phyloP scores from a whole-genome alignment of 2,329 filamentous ascomycete species.

The Neonectria coccinea region DNA sequence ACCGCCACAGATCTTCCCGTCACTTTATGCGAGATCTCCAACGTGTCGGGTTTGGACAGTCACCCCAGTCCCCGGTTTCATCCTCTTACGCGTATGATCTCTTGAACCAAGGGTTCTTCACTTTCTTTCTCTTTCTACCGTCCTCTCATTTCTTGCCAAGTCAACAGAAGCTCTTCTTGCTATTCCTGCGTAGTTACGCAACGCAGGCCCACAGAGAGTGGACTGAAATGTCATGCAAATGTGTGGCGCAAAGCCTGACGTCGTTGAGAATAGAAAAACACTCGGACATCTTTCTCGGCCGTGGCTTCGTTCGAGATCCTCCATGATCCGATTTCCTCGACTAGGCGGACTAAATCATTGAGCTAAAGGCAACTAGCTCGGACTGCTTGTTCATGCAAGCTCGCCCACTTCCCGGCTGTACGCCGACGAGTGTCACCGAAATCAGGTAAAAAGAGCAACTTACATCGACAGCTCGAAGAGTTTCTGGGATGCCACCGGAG shows the following conservation, averaged over 20 bases:
- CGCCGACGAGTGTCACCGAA: not conserved
- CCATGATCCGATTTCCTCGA: conserved; percentile 8
- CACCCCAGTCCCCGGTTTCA: conserved; percentile 3
- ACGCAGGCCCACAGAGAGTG: not conserved
- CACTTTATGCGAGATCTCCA: conserved; percentile 38
- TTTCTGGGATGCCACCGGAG: not conserved
- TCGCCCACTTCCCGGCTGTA: conserved; percentile 14
- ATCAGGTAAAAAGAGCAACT: not conserved
- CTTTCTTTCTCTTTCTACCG: not conserved
- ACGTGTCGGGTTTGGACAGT: conserved; percentile 30
- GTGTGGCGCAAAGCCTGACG: conserved; percentile 3
- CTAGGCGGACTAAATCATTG: not conserved
- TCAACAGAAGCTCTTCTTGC: too few relatives aligned
- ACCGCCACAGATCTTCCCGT: conserved; percentile 41
- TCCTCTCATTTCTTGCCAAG: not conserved
- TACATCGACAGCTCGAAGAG: not conserved
- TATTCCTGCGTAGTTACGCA: too few relatives aligned
- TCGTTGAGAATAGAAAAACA: not conserved
- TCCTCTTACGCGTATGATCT: conserved; percentile 2
- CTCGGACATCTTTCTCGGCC: not conserved
- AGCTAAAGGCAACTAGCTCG: conserved; percentile 7
- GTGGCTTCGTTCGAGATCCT: conserved; percentile 14
- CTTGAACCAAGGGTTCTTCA: not conserved
- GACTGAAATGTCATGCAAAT: not conserved
- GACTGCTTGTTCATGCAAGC: conserved; percentile 4